Conservation (phyloP, 805 yeast genomes). For the Hanseniaspora vineae region DNA sequence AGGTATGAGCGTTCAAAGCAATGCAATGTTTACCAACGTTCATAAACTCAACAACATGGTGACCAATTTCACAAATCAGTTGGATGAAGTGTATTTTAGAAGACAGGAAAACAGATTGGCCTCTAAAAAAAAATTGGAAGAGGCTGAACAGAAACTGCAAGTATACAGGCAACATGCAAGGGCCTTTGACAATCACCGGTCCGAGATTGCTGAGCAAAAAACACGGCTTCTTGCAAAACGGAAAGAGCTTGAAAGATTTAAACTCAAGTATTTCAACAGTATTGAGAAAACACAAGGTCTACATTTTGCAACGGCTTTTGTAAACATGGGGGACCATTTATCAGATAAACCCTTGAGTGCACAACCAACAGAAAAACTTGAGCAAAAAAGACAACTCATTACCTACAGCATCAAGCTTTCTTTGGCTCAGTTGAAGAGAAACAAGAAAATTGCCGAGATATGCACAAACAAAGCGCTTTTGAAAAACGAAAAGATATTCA, state of each 20-base stretch:
- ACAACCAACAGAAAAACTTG: not conserved
- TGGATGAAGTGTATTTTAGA: not conserved
- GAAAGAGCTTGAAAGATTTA: too few relatives aligned
- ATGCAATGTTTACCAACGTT: not conserved
- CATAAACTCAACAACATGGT: not conserved
- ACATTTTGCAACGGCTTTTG: too few relatives aligned
- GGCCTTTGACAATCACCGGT: too few relatives aligned
- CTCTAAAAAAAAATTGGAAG: not conserved
- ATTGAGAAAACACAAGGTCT: too few relatives aligned
- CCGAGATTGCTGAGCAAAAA: too few relatives aligned
- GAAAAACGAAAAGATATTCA: constrained; percentile 20
- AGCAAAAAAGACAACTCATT: constrained; percentile 11
- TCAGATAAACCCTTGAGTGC: too few relatives aligned
- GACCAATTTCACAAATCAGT: not conserved
- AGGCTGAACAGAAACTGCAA: not conserved
- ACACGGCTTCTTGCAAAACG: too few relatives aligned
- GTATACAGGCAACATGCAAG: not conserved
- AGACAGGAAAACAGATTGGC: not conserved
- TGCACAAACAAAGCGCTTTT: not conserved
- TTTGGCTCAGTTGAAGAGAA: constrained; percentile 39
- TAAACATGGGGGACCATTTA: too few relatives aligned
- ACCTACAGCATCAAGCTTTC: constrained; percentile 32
- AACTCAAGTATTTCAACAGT: too few relatives aligned
- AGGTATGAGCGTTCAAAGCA: too few relatives aligned
- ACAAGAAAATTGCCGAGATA: constrained; percentile 24